These are phyloP conservation scores for Agapanthus africanus DNA, from an alignment of 106 monocot species.

Conservation along the genomic window DNA sequence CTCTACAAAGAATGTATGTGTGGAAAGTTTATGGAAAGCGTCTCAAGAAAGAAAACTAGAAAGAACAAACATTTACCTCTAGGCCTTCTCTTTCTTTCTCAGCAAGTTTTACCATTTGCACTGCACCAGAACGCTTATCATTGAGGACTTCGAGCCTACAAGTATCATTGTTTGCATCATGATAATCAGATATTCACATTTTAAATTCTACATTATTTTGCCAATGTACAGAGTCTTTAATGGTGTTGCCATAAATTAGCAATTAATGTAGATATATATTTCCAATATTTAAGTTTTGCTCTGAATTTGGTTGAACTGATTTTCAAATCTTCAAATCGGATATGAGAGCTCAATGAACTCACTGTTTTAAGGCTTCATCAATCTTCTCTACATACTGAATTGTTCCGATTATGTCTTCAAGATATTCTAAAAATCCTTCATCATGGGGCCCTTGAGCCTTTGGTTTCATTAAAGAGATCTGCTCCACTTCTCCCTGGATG, in stretches of 20 bases:
- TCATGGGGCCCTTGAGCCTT: conserved; percentile 92
- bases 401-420: conserved; percentile 97
- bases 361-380: conserved; percentile 86
- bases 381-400: conserved; percentile 89
- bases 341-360: conserved; percentile 25
- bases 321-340: no score
- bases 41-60: not conserved
- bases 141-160: conserved; percentile 80
- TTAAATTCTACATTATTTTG: no score
- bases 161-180: conserved; percentile 7
- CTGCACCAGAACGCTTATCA: conserved; percentile 75
- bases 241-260: no score
- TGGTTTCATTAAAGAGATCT: conserved; percentile 98
- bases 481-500: conserved; percentile 93
- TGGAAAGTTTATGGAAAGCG: no score
- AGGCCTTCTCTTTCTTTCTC: conserved; percentile 92
- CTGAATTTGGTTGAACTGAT: no score
- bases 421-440: conserved; percentile 96
- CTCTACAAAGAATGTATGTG: conserved; percentile 58
- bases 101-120: conserved; percentile 90
- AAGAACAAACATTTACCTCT: conserved; percentile 41
- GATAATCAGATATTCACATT: not conserved
- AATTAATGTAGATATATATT: no score
- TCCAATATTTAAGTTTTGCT: no score
- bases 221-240: no score